Evolutionary conservation across 345 rosid genomes (phyloP), one percentile per base, ranked within the genome.

Genomic region (Euphorbia pulcherrima): DNA sequence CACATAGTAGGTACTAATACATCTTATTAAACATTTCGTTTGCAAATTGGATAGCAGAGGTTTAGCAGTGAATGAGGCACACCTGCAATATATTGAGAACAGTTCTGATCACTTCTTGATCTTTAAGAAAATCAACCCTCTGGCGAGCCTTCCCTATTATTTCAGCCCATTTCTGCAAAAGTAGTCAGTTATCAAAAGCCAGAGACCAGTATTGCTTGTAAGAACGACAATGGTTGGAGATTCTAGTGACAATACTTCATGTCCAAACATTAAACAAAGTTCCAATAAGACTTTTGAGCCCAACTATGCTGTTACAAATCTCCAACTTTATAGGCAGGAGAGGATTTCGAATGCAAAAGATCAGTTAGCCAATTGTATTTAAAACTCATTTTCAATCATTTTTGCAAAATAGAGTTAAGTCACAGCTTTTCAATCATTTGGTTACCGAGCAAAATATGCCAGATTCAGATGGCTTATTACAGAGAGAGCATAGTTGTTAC

Each of bases 11-110:
- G 17, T 0, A 28, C n/a, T n/a, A 46, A 7, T 7, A 52, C 26
- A 28, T 7, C 26, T 52, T 44, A 9, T 46, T 16, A 5, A 20
- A 60, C 4, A 20, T 37, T 20, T 37, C 47, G 10, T 9, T n/a
- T 33, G 17, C 14, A 47, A 64, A 6, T 14, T 17, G 12, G 6
- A 26, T 18, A 14, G 20, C 28, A 63, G 30, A 47, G 27, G 37
- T 24, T 8, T 20, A 9, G 30, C 17, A 23, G 10, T 11, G 8
- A 13, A 26, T 13, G 23, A 60, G 33, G 64, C 5, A 58, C 67
- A 87, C 99, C 99, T 95, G 98, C 72, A 92, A 74, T 68, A 95
- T 95, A 73, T 95, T 95, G 58, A 95, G 92, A 69, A 95, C 97
- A 41, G 94, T 81, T 75, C 92, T 83, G 63, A 95, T 92, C 74